A percentile compares a stretch with the other conserved stretches of the same genome.
These are phyloP conservation scores for Sporothrix pallida DNA, from an alignment of 2,329 filamentous ascomycete genomes.

Conservation along the genomic window DNA sequence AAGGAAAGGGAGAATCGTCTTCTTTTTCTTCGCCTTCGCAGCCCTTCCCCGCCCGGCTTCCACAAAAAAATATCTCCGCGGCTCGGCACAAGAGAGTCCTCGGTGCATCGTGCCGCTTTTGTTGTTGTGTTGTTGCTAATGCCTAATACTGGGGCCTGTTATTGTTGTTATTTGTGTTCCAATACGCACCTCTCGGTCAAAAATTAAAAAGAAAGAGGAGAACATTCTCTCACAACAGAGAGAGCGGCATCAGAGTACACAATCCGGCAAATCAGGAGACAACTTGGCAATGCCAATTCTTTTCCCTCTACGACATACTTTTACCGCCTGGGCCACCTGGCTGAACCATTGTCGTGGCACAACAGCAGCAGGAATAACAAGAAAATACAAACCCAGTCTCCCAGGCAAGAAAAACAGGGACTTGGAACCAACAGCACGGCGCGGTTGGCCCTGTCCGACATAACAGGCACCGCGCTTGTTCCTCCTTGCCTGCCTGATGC, in stretches of 20 bases:
- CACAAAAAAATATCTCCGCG: neutral
- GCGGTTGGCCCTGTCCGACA: neutral
- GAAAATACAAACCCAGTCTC: neutral
- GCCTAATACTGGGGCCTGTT: no score
- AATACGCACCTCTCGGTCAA: neutral
- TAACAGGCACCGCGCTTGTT: conserved; percentile 17
- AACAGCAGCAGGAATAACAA: neutral
- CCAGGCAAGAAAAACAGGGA: neutral
- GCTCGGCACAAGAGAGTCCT: conserved; percentile 14
- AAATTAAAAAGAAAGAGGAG: neutral
- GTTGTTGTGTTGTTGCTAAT: neutral
- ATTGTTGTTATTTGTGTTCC: no score
- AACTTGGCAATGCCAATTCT: neutral
- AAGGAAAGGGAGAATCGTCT: neutral
- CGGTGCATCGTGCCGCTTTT: neutral
- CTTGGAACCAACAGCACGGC: conserved; percentile 9
- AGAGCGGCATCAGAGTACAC: neutral
- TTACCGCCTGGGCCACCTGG: neutral
- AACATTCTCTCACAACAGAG: neutral
- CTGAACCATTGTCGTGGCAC: neutral
- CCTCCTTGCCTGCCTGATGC: no score
- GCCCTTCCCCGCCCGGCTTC: neutral
- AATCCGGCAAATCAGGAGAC: neutral
- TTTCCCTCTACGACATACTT: neutral
- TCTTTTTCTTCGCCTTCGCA: neutral